These are phyloP conservation scores for Solanum hybrid DNA, from an alignment of 305 asterid species.

Conservation along the genomic window DNA sequence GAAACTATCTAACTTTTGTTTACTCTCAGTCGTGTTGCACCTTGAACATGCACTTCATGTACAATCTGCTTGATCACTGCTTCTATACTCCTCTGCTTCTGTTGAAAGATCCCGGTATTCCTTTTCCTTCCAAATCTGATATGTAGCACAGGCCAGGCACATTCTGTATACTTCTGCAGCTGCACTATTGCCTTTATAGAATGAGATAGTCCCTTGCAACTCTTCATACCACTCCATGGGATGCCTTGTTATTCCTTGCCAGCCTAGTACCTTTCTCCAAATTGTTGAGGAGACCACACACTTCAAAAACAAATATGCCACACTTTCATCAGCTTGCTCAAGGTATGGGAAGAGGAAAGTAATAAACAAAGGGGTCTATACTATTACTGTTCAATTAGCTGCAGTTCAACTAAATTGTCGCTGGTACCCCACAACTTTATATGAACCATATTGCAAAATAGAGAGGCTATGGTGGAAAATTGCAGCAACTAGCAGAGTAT, in stretches of 20 bases:
- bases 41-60: neutral
- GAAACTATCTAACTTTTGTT: neutral
- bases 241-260: neutral
- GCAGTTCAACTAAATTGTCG: neutral
- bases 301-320: neutral
- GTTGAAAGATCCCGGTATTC: neutral
- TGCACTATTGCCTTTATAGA: neutral
- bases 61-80: neutral
- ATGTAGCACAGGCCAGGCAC: neutral
- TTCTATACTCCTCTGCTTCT: neutral
- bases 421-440: neutral
- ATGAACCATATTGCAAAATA: neutral
- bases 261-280: neutral
- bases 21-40: neutral
- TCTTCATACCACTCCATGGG: neutral
- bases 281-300: neutral
- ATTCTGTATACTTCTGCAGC: neutral
- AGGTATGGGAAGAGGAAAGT: neutral
- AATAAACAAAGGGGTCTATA: neutral
- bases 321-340: neutral
- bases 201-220: neutral
- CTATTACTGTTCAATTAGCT: neutral
- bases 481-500: neutral
- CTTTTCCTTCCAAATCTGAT: neutral
- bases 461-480: neutral